Conservation (phyloP, 2,329 filamentous ascomycete genomes). For the Colletotrichum sp. region DNA sequence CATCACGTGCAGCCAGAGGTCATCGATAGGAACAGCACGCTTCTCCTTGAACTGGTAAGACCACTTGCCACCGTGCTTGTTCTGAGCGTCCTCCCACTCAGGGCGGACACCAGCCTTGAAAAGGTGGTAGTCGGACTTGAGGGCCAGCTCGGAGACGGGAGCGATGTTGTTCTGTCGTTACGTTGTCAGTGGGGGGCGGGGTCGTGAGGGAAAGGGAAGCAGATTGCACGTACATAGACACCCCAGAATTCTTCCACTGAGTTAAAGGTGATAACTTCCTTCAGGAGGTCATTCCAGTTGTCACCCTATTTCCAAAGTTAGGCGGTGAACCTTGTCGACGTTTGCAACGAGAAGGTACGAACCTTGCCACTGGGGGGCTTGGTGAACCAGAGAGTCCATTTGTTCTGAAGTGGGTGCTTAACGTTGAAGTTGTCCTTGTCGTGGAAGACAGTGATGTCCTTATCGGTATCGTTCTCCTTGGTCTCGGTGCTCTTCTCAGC, state of each 20-base stretch:
- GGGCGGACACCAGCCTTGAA: conserved; percentile 98
- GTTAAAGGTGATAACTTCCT: conserved; percentile 98
- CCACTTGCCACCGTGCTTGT: conserved; percentile 99
- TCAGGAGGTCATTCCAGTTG: conserved; percentile 98
- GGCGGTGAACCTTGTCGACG: conserved; percentile 15
- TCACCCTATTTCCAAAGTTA: conserved; percentile 70
- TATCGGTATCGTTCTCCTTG: conserved; percentile 56
- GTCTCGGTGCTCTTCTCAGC: conserved; percentile 53
- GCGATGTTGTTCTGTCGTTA: conserved; percentile 92
- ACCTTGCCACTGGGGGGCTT: conserved; percentile 97
- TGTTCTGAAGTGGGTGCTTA: conserved; percentile 96
- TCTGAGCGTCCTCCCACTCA: conserved; percentile 98
- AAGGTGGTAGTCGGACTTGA: conserved; percentile 99
- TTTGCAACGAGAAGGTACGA: conserved; percentile 29
- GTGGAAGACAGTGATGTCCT: conserved; percentile 93
- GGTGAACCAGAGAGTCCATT: conserved; percentile 99
- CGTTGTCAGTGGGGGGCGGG: conserved; percentile 21
- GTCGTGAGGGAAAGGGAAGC: not conserved
- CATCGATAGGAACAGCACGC: conserved; percentile 88
- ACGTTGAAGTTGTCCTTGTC: conserved; percentile 99
- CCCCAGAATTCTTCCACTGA: conserved; percentile 99
- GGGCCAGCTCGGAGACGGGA: conserved; percentile 89
- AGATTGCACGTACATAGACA: conserved; percentile 78
- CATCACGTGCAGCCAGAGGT: conserved; percentile 97
- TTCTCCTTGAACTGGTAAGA: conserved; percentile 98